Evolutionary conservation across 441 rosid genomes (phyloP), one percentile per base, ranked within the genome.

Genomic region (Bocquillonia castaneifolia): DNA sequence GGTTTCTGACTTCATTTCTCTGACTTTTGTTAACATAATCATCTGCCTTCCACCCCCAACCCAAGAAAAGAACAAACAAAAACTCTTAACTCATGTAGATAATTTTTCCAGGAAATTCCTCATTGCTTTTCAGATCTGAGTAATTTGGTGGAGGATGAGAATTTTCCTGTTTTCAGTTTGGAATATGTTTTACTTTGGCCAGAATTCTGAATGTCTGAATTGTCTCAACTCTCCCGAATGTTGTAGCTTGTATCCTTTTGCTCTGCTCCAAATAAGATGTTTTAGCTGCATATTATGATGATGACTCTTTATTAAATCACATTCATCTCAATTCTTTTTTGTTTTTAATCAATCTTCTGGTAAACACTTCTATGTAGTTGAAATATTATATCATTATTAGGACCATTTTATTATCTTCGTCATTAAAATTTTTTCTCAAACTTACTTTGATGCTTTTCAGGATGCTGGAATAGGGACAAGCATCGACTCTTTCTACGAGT

Each of bases 401-500:
- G 47, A 53, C 23, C 25, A 53, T 4, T 59, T 73, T 51, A 32
- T 40, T 61, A 67, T 44, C 14, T 44, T 37, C 64, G 54, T 20
- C 12, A 61, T 59, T 45, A 59, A 57, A 22, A 39, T 68, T 59
- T 64, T 32, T n/a, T n/a, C n/a, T n/a, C n/a, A n/a, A n/a, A n/a
- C n/a, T n/a, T n/a, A n/a, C n/a, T 47, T 62, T 57, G 62, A 32
- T 81, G 74, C 70, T 78, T 82, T 82, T 72, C 89, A 94, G 99
- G 99, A 94, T 87, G 97, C 99, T 74, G 99, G 98, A 79, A 94
- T 94, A 69, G 98, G 98, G 68, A 90, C 99, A 75, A 94, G 98
- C 79, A 92, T 94, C 72, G 98, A 94, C 77, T 94, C 99, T 44
- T 94, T 94, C 81, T 94, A 92, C 59, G 99, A 94, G 81, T 92